phyloP scores from a whole-genome alignment of 768 basidiomycete species.

The Leccinum disarticulatum region DNA sequence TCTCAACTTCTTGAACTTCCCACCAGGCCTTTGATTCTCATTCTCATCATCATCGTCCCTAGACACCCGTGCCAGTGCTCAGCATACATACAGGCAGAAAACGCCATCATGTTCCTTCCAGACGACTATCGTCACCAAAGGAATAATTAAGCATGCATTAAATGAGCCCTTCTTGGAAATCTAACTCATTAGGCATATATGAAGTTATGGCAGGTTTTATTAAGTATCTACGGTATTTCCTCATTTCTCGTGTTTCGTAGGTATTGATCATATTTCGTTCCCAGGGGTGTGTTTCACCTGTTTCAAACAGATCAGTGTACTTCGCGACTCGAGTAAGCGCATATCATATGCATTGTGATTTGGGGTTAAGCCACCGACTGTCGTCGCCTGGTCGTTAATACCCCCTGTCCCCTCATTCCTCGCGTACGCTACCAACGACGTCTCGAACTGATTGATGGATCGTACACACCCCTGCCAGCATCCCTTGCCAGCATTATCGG shows the following conservation, averaged over 20 bases:
- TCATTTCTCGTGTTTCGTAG: not conserved
- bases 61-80: not conserved
- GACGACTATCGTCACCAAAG: not conserved
- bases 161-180: not conserved
- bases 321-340: not conserved
- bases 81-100: not conserved
- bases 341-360: not conserved
- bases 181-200: not conserved
- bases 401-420: not conserved
- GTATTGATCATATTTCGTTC: not conserved
- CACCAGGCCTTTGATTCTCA: not conserved
- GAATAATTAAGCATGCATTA: not conserved
- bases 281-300: not conserved
- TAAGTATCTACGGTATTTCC: not conserved
- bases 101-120: not conserved
- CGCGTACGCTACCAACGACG: not conserved
- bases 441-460: not conserved
- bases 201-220: not conserved
- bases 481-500: not conserved
- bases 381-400: not conserved
- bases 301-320: not conserved
- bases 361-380: not conserved
- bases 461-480: not conserved
- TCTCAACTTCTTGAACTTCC: not conserved
- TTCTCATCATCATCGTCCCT: not conserved